A percentile compares a stretch with the other conserved stretches of the same genome.
Conservation (phyloP, 257 asterid species). For the Jaltomata sinuosa region DNA sequence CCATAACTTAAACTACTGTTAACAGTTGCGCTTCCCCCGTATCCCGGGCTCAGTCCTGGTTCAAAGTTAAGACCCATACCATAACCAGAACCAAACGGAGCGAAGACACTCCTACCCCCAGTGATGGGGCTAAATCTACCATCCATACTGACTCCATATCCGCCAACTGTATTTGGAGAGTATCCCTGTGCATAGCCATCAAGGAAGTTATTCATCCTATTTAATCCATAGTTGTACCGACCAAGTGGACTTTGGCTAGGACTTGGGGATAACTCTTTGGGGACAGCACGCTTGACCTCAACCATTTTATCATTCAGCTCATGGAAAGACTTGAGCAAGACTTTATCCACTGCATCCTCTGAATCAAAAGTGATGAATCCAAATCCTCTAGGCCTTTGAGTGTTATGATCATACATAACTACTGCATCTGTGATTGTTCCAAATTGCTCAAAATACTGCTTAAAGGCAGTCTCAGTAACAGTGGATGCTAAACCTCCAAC, state of each 20-base stretch:
- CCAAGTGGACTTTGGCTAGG: slow-evolving; percentile 13
- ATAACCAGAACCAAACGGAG: slow-evolving; percentile 9
- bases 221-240: slow-evolving; percentile 13
- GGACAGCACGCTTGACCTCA: slow-evolving; percentile 16
- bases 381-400: slow-evolving; percentile 28
- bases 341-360: slow-evolving; percentile 4
- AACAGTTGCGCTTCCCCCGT: slow-evolving; percentile 33
- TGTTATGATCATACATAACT: slow-evolving; percentile 17
- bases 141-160: slow-evolving; percentile 10
- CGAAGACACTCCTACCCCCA: background rate
- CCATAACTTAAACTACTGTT: slow-evolving; percentile 28
- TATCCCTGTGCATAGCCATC: slow-evolving; percentile 30
- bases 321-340: background rate
- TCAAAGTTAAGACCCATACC: slow-evolving; percentile 22
- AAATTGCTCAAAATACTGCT: slow-evolving; percentile 1
- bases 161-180: slow-evolving; percentile 23
- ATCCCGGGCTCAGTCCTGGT: slow-evolving; percentile 32
- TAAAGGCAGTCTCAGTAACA: slow-evolving; percentile 9
- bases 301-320: slow-evolving; percentile 5
- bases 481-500: slow-evolving; percentile 19
- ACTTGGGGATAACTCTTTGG: slow-evolving; percentile 16
- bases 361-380: slow-evolving; percentile 6
- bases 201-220: slow-evolving; percentile 20
- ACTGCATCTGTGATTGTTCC: slow-evolving; percentile 14
- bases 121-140: slow-evolving; percentile 6